Base-by-base conservation (phyloP, 179 eudicot species). In the Silene vulgaris region DNA sequence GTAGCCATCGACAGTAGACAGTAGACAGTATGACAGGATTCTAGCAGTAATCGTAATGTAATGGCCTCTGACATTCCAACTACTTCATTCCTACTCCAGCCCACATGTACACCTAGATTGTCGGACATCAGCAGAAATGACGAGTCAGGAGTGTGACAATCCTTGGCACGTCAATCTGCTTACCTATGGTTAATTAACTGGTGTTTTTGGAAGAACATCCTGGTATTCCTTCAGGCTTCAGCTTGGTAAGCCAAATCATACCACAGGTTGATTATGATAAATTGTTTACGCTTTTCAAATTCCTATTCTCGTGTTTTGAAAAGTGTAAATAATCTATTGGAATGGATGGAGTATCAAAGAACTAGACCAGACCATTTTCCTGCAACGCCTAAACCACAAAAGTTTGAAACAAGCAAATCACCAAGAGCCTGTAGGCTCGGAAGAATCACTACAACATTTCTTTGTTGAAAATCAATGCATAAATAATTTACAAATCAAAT, bases 401-500 rank as follows among this genome's bases (percentile, higher is more conserved):
- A 23, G 2, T 43, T 30, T 43, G 48, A 61, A 62, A 26, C 29
- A 32, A 9, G 73, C 19, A 28, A n/a, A 52, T 71, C 65, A 64
- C 56, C 16, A 62, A 29, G 61, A 17, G 75, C 20, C 11, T 68
- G 60, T 35, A 61, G 65, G 50, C 67, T 77, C 73, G 14, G 50
- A 26, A 74, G 14, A 19, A 69, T 45, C 28, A 77, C 61, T 52
- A 74, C 54, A 61, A 16, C 74, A 14, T 70, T 74, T 54, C 12
- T 74, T 74, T 69, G 71, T 13, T 66, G 26, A 20, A 32, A 75
- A 75, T 71, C 75, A 75, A 37, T 40, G 60, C 40, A 50, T 71
- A 11, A 71, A 6, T 4, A 71, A 50, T 21, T 21, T 26, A 71
- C 9, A 71, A 71, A 13, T 37, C 30, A 23, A 52, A 50, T 50